These are phyloP conservation scores for Gyromitra esculenta DNA, from an alignment of 2,329 filamentous ascomycete genomes.

Conservation along the genomic window DNA sequence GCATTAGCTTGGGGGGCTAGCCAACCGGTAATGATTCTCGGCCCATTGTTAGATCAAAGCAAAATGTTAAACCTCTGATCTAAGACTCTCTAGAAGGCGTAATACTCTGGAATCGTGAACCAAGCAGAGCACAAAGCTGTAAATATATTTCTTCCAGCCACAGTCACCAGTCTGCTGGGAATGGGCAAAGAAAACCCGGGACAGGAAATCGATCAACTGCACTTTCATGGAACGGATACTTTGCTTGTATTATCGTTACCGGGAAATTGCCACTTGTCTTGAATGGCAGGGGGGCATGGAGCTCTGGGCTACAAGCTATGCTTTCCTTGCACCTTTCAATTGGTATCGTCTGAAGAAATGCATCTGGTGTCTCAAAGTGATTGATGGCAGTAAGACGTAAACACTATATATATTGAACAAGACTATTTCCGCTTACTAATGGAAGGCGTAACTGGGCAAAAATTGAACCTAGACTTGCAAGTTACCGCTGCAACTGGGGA, in stretches of 20 bases:
- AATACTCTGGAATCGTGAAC: not conserved
- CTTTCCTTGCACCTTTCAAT: not conserved
- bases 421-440: not conserved
- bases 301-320: not conserved
- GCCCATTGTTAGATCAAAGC: not conserved
- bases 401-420: not conserved
- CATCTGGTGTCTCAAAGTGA: not conserved
- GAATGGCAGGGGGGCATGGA: not conserved
- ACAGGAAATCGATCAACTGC: not conserved
- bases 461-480: not conserved
- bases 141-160: not conserved
- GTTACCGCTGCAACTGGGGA: not conserved
- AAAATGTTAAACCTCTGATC: not conserved
- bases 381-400: not conserved
- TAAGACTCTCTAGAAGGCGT: not conserved
- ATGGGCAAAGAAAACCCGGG: slow-evolving; percentile 20
- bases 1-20: not conserved
- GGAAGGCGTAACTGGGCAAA: not conserved
- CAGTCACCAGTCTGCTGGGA: not conserved
- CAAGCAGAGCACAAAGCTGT: not conserved
- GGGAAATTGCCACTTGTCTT: not conserved
- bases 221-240: not conserved
- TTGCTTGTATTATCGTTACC: not conserved
- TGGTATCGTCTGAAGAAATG: not conserved
- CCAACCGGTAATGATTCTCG: not conserved